Conservation (phyloP, 225 moss, liverwort and hornwort genomes). For the Straminergon stramineum region DNA sequence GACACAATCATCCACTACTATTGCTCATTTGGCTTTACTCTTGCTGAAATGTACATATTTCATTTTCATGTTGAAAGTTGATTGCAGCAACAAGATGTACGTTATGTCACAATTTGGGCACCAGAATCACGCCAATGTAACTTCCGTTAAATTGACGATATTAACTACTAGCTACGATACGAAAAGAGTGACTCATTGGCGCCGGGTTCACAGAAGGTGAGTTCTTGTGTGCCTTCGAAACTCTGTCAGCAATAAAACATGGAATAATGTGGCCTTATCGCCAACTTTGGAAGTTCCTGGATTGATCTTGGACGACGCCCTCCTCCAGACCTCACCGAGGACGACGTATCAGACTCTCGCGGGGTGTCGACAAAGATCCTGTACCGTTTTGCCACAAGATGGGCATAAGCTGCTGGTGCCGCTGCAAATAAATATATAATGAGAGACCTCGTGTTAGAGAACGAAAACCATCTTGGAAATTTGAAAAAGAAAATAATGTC, state of each 20-base stretch:
- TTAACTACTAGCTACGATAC: neutral
- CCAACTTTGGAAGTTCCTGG: neutral
- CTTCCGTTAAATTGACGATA: neutral
- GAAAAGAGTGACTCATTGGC: neutral
- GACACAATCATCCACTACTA: neutral
- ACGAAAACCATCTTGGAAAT: neutral
- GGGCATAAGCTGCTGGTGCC: constrained; percentile 75
- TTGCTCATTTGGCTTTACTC: neutral
- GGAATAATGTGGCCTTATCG: neutral
- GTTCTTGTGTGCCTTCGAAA: neutral
- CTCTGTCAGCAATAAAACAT: constrained; percentile 12
- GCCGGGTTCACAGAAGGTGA: too few relatives aligned
- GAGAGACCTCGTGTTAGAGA: neutral
- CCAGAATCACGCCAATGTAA: neutral
- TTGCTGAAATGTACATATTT: neutral
- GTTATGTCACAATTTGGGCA: too few relatives aligned
- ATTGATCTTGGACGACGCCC: neutral
- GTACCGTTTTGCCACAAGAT: constrained; percentile 57
- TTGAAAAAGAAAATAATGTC: too few relatives aligned
- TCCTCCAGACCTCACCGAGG: neutral
- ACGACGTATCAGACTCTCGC: constrained; percentile 32
- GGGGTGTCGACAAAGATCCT: constrained; percentile 29
- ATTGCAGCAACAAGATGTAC: too few relatives aligned
- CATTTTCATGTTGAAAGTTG: neutral
- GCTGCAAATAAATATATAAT: constrained; percentile 16